Evolutionary conservation across 805 yeast genomes (phyloP), one percentile per base, ranked within the genome.

Genomic region (Saccharomycopsis microspora): DNA sequence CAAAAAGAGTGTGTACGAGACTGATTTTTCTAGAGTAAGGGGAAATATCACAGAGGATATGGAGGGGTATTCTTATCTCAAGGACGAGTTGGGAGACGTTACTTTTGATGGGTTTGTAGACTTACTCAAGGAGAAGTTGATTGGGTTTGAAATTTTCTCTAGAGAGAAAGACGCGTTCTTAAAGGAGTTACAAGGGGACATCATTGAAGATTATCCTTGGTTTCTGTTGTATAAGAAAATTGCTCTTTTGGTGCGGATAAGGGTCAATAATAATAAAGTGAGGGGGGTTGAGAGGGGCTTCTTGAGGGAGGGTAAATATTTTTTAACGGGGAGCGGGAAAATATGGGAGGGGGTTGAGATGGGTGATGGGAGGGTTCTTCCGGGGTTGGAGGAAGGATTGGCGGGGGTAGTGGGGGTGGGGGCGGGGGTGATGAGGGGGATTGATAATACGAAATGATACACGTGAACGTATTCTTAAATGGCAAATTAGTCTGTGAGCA

Each of bases 161-260:
- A 46, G 49, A 0, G 49, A 54, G 1, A 81, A 74, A 55, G 89
- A 84, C 55, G 57, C 54, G 3, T 69, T 70, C 51, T 70, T 72
- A 19, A 56, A 57, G 3, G 59, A 67, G 1, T 66, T 85, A 31
- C 78, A 76, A 53, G 62, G 64, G 1, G 69, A 72, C 34, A 74
- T 80, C 47, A 62, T 70, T 1, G 65, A 71, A 40, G 97, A 86
- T 56, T 82, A 75, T 56, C 88, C 96, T 1, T 83, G 95, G 88
- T 86, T 81, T 66, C 68, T 72, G 53, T 64, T 72, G 45, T 72
- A 69, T 54, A 73, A 69, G 54, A 86, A 86, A 61, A 58, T 85
- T 36, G 70, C 66, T 44, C 67, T 79, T 4, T 42, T 47, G 19
- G 44, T 42, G 43, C 45, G 42, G 37, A 45, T 51, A 39, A 47